Percentiles rank a stretch among this genome's conserved stretches.
Evolutionary conservation across 2,329 filamentous ascomycete genomes (phyloP).

Genomic region (Hysterium pulicare): DNA sequence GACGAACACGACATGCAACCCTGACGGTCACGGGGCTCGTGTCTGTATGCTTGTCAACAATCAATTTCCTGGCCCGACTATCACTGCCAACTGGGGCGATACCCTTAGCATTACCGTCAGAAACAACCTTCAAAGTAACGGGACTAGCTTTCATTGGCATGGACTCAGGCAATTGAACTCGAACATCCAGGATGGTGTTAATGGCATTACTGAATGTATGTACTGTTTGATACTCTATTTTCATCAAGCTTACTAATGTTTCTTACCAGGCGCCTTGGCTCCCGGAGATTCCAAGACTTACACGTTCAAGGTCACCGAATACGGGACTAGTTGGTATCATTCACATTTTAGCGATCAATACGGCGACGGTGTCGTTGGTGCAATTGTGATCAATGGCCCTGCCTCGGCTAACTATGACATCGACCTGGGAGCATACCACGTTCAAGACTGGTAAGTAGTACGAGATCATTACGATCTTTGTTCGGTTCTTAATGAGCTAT

Average conservation of each 20-base stretch:
- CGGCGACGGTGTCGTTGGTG: constrained; percentile 40
- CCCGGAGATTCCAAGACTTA: constrained; percentile 45
- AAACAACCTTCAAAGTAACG: constrained; percentile 55
- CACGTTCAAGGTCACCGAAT: constrained; percentile 27
- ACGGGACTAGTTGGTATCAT: constrained; percentile 41
- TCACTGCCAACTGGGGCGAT: constrained; percentile 51
- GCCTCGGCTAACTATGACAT: constrained; percentile 24
- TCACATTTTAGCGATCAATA: constrained; percentile 43
- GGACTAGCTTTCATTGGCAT: constrained; percentile 63
- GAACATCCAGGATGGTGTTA: constrained; percentile 56
- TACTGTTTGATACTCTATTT: constrained; percentile 12
- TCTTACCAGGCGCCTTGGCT: constrained; percentile 32
- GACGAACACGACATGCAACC: constrained; percentile 41
- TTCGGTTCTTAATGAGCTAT: constrained; percentile 18
- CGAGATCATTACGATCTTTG: constrained; percentile 15
- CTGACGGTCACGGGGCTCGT: constrained; percentile 35
- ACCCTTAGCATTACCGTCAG: constrained; percentile 45
- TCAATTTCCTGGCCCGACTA: constrained; percentile 61
- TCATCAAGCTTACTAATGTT: constrained; percentile 11
- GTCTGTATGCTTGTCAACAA: constrained; percentile 42
- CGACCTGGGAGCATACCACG: background rate
- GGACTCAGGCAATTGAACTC: constrained; percentile 56
- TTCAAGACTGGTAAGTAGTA: constrained; percentile 8
- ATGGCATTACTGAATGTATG: constrained; percentile 41
- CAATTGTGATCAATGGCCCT: constrained; percentile 27